phyloP scores from a whole-genome alignment of 2,329 filamentous ascomycete species.

The Anthostomella pinea region DNA sequence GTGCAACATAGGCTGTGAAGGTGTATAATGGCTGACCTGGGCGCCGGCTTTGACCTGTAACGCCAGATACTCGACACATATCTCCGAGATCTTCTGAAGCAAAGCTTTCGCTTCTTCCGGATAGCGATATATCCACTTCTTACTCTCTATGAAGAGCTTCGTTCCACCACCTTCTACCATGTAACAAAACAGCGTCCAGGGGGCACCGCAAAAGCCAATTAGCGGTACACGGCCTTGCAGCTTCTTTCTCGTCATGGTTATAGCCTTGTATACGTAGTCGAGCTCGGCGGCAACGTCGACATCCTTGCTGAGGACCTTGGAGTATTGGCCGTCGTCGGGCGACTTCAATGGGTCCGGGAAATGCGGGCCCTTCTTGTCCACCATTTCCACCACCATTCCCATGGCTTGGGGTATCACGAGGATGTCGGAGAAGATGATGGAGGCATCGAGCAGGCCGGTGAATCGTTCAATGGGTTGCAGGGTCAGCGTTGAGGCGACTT shows the following conservation, averaged over 20 bases:
- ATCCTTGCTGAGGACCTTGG: constrained; percentile 67
- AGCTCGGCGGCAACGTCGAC: constrained; percentile 85
- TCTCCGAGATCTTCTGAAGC: constrained; percentile 85
- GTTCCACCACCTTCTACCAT: constrained; percentile 98
- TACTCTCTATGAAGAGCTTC: constrained; percentile 90
- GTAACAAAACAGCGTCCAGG: constrained; percentile 96
- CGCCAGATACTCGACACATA: constrained; percentile 93
- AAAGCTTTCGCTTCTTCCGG: constrained; percentile 75
- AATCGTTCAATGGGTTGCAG: constrained; percentile 93
- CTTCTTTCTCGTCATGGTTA: constrained; percentile 86
- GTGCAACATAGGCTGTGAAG: background rate
- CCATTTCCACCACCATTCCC: constrained; percentile 98
- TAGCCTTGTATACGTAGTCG: constrained; percentile 93
- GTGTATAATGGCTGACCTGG: constrained; percentile 54
- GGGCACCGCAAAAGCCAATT: constrained; percentile 94
- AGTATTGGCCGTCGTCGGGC: constrained; percentile 81
- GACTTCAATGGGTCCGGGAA: constrained; percentile 81
- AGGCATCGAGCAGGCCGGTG: constrained; percentile 85
- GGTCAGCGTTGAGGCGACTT: constrained; percentile 89
- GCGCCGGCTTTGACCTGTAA: constrained; percentile 90
- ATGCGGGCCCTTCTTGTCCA: constrained; percentile 93
- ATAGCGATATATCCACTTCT: constrained; percentile 96
- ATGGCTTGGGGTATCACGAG: constrained; percentile 96
- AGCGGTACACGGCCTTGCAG: constrained; percentile 83
- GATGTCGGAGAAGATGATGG: constrained; percentile 99